A percentile compares a stretch with the other conserved stretches of the same genome.
Evolutionary conservation across 2,329 filamentous ascomycete genomes (phyloP).

Genomic region (Colletotrichum sp.): DNA sequence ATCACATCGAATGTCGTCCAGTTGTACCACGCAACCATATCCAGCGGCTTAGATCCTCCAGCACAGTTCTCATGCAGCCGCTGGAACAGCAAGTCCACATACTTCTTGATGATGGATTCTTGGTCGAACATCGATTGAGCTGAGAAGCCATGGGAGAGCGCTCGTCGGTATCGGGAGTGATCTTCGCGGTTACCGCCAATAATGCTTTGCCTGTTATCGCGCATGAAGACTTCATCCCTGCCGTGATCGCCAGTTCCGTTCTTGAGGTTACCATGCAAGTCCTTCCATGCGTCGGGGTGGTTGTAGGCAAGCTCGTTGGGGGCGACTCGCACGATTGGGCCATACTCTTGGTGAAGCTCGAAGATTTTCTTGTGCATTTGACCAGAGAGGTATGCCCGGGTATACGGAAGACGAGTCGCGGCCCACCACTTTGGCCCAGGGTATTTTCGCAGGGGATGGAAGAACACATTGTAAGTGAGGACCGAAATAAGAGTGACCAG

Average conservation of each 20-base stretch:
- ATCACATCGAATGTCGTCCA: constrained; percentile 35
- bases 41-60: background rate
- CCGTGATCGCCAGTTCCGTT: background rate
- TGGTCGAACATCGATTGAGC: constrained; percentile 27
- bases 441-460: constrained; percentile 3
- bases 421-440: constrained; percentile 17
- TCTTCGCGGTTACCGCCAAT: constrained; percentile 15
- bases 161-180: constrained; percentile 26
- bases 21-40: constrained; percentile 23
- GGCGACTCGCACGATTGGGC: constrained; percentile 49
- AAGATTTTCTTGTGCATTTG: constrained; percentile 27
- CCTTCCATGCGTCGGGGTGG: constrained; percentile 38
- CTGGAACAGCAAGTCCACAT: constrained; percentile 33
- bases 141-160: constrained; percentile 34
- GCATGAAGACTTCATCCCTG: background rate
- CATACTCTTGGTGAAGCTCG: constrained; percentile 43
- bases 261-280: constrained; percentile 39
- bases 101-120: constrained; percentile 25
- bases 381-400: background rate
- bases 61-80: constrained; percentile 29
- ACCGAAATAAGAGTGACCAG: background rate
- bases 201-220: background rate
- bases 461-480: background rate
- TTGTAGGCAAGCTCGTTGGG: constrained; percentile 53
- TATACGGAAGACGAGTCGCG: background rate